Conservation (phyloP, 345 rosid species). For the Capsella bursapastoris region DNA sequence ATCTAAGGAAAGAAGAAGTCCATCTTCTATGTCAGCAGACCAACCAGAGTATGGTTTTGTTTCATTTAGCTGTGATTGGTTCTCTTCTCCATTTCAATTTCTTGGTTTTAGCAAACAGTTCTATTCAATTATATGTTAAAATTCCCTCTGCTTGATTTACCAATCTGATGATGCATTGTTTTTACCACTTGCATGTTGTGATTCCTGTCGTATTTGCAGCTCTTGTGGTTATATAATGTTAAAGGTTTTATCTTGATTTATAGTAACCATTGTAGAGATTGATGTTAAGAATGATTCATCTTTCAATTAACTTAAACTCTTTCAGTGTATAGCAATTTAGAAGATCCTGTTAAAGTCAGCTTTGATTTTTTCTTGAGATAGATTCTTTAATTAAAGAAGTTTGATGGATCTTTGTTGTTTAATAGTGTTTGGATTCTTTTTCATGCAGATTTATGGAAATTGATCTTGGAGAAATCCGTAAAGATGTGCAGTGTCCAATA, state of each 20-base stretch:
- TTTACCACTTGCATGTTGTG: constrained; percentile 50
- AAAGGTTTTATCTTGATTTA: constrained; percentile 6
- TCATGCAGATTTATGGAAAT: constrained; percentile 54
- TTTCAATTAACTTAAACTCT: background rate
- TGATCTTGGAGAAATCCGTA: constrained; percentile 63
- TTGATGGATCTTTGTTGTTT: background rate
- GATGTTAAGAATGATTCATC: constrained; percentile 7
- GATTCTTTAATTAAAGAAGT: background rate
- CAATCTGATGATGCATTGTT: constrained; percentile 18
- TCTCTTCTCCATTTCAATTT: constrained; percentile 26
- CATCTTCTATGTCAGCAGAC: constrained; percentile 62
- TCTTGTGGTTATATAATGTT: background rate
- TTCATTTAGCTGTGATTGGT: constrained; percentile 10
- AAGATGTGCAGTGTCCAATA: constrained; percentile 82
- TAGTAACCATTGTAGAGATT: constrained; percentile 7
- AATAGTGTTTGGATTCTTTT: constrained; percentile 32
- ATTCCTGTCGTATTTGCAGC: constrained; percentile 28
- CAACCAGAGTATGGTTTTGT: constrained; percentile 63
- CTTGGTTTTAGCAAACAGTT: constrained; percentile 24
- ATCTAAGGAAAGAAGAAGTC: constrained; percentile 56
- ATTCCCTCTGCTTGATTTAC: constrained; percentile 10
- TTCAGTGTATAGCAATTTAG: background rate
- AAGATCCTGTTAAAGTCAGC: background rate
- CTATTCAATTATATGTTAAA: background rate
- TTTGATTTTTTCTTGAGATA: background rate